phyloP scores from a whole-genome alignment of 148 eudicot species.

The Selenicereus undatus region DNA sequence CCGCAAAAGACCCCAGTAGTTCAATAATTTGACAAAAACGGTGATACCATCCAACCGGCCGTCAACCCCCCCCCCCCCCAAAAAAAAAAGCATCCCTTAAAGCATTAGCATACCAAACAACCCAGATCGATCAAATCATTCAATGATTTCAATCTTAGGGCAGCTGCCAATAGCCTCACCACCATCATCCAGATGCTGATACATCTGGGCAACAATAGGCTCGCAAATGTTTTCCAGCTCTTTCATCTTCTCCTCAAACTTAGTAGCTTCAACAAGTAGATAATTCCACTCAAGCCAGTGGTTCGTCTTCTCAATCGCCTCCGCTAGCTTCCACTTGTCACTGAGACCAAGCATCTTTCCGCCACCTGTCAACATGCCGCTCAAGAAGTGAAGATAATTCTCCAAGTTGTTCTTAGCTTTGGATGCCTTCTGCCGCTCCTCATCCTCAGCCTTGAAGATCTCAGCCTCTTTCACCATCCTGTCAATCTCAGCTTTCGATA shows the following conservation, averaged over 20 bases:
- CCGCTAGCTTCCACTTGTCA: neutral
- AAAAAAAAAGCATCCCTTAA: too few relatives aligned
- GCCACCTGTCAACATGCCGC: neutral
- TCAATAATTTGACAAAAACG: too few relatives aligned
- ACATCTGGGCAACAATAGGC: neutral
- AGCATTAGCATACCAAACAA: too few relatives aligned
- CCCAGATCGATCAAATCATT: too few relatives aligned
- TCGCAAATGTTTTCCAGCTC: conserved; percentile 6
- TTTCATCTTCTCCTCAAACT: conserved; percentile 9
- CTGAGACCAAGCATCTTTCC: neutral
- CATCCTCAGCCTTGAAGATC: conserved; percentile 7
- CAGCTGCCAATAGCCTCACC: neutral
- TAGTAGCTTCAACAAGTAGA: neutral
- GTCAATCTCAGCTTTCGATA: conserved; percentile 9
- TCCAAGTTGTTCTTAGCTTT: conserved; percentile 9
- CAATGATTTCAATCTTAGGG: conserved; percentile 4
- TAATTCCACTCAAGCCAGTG: conserved; percentile 3
- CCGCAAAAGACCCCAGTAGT: too few relatives aligned
- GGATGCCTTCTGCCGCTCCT: neutral
- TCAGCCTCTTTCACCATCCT: conserved; percentile 17
- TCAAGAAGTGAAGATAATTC: neutral
- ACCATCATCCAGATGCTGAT: neutral
- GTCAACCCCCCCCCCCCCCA: too few relatives aligned
- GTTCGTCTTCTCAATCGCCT: neutral
- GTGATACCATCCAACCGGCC: too few relatives aligned